Conservation (phyloP, 208 protist species). For the Trypanosoma cruzi region DNA sequence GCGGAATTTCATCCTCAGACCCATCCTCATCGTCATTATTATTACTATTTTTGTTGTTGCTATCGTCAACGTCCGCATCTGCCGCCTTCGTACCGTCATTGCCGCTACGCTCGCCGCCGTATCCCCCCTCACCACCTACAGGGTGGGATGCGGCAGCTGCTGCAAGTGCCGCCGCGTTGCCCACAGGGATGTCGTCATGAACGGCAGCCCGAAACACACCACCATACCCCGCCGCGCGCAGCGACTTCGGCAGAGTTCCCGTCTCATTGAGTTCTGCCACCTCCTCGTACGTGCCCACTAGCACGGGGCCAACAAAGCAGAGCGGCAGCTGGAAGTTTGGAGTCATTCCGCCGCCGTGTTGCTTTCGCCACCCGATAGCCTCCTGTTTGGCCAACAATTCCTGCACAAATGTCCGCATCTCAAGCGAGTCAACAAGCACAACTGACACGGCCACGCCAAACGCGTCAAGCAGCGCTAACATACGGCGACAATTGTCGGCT, state of each 20-base stretch:
- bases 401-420: conserved; percentile 20
- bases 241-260: conserved; percentile 10
- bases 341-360: neutral
- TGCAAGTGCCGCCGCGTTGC: neutral
- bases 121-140: no score
- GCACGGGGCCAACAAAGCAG: conserved; percentile 29
- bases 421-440: conserved; percentile 20
- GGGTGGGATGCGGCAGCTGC: neutral
- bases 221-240: conserved; percentile 21
- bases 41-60: no score
- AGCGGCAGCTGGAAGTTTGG: conserved; percentile 20
- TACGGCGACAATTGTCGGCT: conserved; percentile 27
- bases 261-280: conserved; percentile 15
- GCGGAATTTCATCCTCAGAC: conserved; percentile 16
- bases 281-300: conserved; percentile 25
- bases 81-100: neutral
- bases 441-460: conserved; percentile 16
- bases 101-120: no score
- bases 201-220: conserved; percentile 9
- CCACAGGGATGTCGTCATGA: conserved; percentile 8
- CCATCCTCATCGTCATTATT: neutral
- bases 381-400: conserved; percentile 6
- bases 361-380: neutral
- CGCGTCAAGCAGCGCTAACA: conserved; percentile 28
- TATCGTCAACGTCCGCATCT: neutral